These are phyloP conservation scores for Friedmanniomyces simplex DNA, from an alignment of 495 filamentous ascomycete species.

Conservation along the genomic window DNA sequence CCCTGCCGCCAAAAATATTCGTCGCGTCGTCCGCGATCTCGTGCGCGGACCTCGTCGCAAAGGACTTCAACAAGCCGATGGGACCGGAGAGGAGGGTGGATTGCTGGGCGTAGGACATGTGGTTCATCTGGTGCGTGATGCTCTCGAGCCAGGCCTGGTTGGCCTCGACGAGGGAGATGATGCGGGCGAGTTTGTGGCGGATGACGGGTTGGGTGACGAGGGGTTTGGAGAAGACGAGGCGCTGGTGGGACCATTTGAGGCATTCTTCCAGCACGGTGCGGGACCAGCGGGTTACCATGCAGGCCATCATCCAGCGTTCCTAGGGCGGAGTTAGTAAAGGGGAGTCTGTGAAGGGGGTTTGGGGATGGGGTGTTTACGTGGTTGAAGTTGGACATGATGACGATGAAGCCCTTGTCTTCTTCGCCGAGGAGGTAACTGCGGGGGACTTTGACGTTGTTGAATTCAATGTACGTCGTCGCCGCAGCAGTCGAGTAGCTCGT, in stretches of 20 bases:
- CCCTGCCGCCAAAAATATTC: conserved; percentile 80
- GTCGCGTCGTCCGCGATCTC: conserved; percentile 74
- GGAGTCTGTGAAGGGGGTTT: too few relatives aligned
- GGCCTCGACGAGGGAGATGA: conserved; percentile 73
- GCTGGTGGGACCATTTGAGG: conserved; percentile 82
- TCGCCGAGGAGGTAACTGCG: conserved; percentile 67
- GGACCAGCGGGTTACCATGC: conserved; percentile 52
- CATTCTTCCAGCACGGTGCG: conserved; percentile 72
- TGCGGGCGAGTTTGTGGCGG: conserved; percentile 76
- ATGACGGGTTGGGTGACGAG: conserved; percentile 80
- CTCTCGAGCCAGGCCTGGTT: conserved; percentile 80
- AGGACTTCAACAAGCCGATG: conserved; percentile 75
- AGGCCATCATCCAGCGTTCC: conserved; percentile 36
- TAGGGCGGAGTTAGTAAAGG: conserved; percentile 18
- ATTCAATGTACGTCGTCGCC: conserved; percentile 71
- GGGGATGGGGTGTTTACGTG: conserved; percentile 38
- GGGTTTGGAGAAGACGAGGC: conserved; percentile 74
- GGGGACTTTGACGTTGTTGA: conserved; percentile 80
- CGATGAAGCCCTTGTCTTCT: conserved; percentile 78
- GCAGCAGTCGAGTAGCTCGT: conserved; percentile 74
- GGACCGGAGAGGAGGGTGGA: conserved; percentile 66
- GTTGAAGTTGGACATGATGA: conserved; percentile 85
- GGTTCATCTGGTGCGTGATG: conserved; percentile 78
- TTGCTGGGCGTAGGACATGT: conserved; percentile 73
- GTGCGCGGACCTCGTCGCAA: conserved; percentile 61